Conservation (phyloP, 202 grass and related monocot genomes). For the Zizania palustris region DNA sequence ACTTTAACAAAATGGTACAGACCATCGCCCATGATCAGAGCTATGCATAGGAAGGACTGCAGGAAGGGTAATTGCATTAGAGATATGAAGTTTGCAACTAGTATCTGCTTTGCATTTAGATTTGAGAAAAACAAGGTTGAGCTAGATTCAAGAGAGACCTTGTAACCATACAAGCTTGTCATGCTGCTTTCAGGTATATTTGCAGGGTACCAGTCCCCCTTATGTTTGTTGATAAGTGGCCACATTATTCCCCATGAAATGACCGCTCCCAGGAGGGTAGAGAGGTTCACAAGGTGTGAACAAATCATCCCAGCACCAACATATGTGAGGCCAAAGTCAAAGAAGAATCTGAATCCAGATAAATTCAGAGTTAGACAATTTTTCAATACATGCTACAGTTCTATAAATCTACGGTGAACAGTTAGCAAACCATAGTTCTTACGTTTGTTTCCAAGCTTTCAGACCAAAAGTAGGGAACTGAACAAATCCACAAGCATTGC, state of each 20-base stretch:
- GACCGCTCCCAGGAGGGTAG: conserved; percentile 76
- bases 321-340: conserved; percentile 88
- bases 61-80: not conserved
- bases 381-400: not conserved
- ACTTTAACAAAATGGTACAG: conserved; percentile 77
- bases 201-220: conserved; percentile 80
- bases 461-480: conserved; percentile 92
- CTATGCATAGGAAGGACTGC: conserved; percentile 77
- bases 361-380: conserved; percentile 20
- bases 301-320: conserved; percentile 95
- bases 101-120: not conserved
- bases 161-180: conserved; percentile 92
- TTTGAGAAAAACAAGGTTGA: not conserved
- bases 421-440: conserved; percentile 20
- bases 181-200: conserved; percentile 75
- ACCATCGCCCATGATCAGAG: conserved; percentile 76
- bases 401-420: not conserved
- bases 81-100: not conserved
- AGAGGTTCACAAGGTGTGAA: conserved; percentile 86
- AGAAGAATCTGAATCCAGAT: conserved; percentile 69
- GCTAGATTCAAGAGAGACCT: conserved; percentile 46
- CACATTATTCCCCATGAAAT: conserved; percentile 93
- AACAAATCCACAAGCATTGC: conserved; percentile 76
- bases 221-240: conserved; percentile 78
- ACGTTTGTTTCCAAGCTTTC: conserved; percentile 92